Percentiles rank a stretch among this genome's conserved stretches.
phyloP scores from a whole-genome alignment of 805 yeast genomes.

The Osmozyma mogii region DNA sequence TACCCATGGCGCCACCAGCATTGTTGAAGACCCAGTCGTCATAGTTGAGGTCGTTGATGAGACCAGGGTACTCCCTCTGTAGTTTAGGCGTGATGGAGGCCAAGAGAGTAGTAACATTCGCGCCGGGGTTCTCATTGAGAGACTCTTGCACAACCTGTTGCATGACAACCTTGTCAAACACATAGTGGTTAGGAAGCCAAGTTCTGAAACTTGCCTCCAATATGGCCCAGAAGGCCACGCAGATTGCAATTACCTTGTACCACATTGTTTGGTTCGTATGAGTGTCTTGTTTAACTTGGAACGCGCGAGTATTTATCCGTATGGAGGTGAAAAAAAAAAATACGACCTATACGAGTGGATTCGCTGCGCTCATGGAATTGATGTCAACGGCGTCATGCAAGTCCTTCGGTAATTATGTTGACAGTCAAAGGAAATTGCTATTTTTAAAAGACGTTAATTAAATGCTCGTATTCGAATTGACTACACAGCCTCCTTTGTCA shows the following conservation, averaged over 20 bases:
- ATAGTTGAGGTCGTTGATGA: constrained; percentile 61
- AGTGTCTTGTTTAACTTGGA: background rate
- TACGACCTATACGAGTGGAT: constrained; percentile 2
- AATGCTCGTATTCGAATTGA: too few species aligned
- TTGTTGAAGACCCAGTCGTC: constrained; percentile 95
- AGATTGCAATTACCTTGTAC: constrained; percentile 12
- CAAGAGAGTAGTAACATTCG: constrained; percentile 56
- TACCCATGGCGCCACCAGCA: constrained; percentile 98
- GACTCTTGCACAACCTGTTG: constrained; percentile 51
- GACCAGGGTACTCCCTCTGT: constrained; percentile 56
- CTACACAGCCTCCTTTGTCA: too few species aligned
- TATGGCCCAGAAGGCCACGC: constrained; percentile 21
- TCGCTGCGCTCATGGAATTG: background rate
- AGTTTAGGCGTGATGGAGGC: constrained; percentile 44
- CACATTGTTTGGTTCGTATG: constrained; percentile 4
- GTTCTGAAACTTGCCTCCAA: constrained; percentile 39
- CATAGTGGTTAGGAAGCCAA: constrained; percentile 65
- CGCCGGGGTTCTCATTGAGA: constrained; percentile 45
- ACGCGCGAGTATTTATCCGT: background rate
- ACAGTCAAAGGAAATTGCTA: too few species aligned
- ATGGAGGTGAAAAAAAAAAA: background rate
- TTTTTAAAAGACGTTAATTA: too few species aligned
- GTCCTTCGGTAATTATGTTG: too few species aligned
- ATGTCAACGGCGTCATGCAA: background rate
- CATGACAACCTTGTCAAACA: constrained; percentile 61